Conservation (phyloP, 768 basidiomycete genomes). For the Rhodotorula diobovata region DNA sequence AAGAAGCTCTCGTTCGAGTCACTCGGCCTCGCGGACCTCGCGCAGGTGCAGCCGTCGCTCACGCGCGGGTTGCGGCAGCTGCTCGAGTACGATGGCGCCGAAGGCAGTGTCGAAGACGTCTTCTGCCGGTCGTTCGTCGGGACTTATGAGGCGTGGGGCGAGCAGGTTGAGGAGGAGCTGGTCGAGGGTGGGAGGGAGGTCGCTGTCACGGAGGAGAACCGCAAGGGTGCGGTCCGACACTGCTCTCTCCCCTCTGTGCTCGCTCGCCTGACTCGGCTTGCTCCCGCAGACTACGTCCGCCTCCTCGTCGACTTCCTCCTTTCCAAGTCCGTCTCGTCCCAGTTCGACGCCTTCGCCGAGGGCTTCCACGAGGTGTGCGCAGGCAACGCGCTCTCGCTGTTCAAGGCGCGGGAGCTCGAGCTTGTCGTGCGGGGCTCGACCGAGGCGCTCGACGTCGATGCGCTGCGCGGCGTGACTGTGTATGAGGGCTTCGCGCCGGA, state of each 20-base stretch:
- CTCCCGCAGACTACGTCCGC: conserved; percentile 19
- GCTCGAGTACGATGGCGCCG: conserved; percentile 56
- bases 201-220: conserved; percentile 68
- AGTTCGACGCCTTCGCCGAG: conserved; percentile 39
- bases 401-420: conserved; percentile 42
- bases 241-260: neutral
- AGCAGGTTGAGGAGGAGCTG: conserved; percentile 64
- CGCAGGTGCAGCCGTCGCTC: conserved; percentile 64
- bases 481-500: conserved; percentile 37
- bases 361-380: conserved; percentile 33
- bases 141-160: conserved; percentile 55
- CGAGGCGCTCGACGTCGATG: conserved; percentile 39
- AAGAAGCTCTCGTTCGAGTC: conserved; percentile 68
- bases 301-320: conserved; percentile 35
- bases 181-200: conserved; percentile 60
- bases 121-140: conserved; percentile 36
- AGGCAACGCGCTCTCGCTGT: conserved; percentile 41
- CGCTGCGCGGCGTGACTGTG: conserved; percentile 30
- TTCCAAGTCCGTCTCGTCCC: conserved; percentile 27
- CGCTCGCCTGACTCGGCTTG: neutral
- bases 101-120: conserved; percentile 54
- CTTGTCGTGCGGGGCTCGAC: conserved; percentile 40
- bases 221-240: conserved; percentile 56
- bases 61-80: conserved; percentile 69
- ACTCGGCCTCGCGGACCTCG: conserved; percentile 61